These are phyloP conservation scores for Epichloe elymi DNA, from an alignment of 2,329 filamentous ascomycete species.

Conservation along the genomic window DNA sequence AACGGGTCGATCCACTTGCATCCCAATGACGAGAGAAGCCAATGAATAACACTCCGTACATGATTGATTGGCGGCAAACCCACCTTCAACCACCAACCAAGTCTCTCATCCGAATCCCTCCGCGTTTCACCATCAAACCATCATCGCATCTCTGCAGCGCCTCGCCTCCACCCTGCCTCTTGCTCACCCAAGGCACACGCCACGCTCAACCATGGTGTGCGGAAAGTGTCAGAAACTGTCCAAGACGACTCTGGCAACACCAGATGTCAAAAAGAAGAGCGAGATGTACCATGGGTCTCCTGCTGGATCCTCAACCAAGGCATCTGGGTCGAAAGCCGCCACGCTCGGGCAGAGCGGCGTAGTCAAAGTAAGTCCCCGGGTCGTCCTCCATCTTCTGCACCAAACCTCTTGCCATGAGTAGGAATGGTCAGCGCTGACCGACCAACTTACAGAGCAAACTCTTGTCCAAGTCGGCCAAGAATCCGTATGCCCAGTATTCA, in stretches of 20 bases:
- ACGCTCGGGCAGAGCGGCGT: slow-evolving; percentile 46
- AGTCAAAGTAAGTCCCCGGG: slow-evolving; percentile 33
- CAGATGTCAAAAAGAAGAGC: slow-evolving; percentile 52
- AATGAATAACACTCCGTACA: no score
- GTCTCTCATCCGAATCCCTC: background rate
- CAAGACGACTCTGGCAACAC: slow-evolving; percentile 47
- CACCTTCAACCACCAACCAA: background rate
- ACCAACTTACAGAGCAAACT: slow-evolving; percentile 42
- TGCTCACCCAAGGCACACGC: background rate
- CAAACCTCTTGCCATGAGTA: no score
- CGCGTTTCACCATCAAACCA: background rate
- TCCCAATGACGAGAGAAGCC: background rate
- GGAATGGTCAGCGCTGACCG: background rate
- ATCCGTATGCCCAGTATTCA: slow-evolving; percentile 51
- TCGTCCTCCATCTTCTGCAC: background rate
- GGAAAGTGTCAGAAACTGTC: slow-evolving; percentile 48
- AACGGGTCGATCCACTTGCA: background rate
- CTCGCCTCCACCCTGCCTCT: no score
- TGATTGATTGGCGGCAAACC: background rate
- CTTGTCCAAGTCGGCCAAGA: slow-evolving; percentile 50
- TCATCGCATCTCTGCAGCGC: background rate
- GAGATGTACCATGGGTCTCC: slow-evolving; percentile 54
- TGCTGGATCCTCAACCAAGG: slow-evolving; percentile 23
- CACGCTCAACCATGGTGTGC: slow-evolving; percentile 41
- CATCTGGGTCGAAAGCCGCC: slow-evolving; percentile 30